These are phyloP conservation scores for Globisporangium camurandrum DNA, from an alignment of 352 stramenopile species.

Conservation along the genomic window DNA sequence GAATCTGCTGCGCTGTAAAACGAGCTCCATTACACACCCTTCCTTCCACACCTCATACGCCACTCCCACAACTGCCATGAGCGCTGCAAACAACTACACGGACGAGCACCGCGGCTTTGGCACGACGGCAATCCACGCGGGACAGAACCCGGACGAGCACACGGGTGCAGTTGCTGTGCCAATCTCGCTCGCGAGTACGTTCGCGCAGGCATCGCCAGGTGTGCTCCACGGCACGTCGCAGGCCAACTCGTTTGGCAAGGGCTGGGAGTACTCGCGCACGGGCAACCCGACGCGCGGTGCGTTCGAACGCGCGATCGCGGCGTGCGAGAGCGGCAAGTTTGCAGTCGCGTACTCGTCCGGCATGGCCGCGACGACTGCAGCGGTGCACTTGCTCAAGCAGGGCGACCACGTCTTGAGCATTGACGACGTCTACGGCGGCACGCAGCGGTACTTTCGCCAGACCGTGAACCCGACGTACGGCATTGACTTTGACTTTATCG, in stretches of 20 bases:
- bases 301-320: conserved; percentile 89
- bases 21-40: conserved; percentile 3
- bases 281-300: conserved; percentile 95
- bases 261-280: conserved; percentile 92
- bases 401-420: conserved; percentile 95
- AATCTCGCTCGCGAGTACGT: conserved; percentile 91
- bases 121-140: conserved; percentile 79
- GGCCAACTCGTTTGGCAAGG: conserved; percentile 90
- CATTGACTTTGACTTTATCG: conserved; percentile 92
- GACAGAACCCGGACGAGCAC: conserved; percentile 67
- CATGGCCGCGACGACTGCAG: conserved; percentile 83
- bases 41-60: neutral
- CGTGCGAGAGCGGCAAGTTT: conserved; percentile 89
- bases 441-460: conserved; percentile 91
- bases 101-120: conserved; percentile 80
- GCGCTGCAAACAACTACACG: conserved; percentile 41
- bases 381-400: conserved; percentile 84
- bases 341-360: conserved; percentile 87
- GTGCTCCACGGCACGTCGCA: conserved; percentile 72
- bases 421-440: conserved; percentile 94
- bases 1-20: conserved; percentile 3
- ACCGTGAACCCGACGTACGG: conserved; percentile 87
- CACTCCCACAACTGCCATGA: conserved; percentile 20
- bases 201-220: conserved; percentile 68
- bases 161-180: conserved; percentile 81